Conservation (phyloP, 2,329 filamentous ascomycete genomes). For the Sclerotinia minor region DNA sequence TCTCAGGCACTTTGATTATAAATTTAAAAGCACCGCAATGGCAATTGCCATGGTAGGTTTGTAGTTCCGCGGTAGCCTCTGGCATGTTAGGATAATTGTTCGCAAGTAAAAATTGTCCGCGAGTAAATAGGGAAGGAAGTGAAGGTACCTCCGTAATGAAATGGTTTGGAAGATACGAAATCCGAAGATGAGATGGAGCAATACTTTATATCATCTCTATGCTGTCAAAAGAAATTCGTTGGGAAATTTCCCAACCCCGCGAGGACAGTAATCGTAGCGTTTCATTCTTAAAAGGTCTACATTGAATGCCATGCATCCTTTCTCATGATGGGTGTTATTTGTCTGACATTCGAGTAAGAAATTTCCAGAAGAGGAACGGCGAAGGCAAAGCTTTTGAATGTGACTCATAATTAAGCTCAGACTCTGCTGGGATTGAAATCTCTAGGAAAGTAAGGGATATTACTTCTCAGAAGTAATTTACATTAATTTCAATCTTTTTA, state of each 20-base stretch:
- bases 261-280: too few relatives aligned
- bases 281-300: not conserved
- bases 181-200: not conserved
- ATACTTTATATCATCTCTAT: not conserved
- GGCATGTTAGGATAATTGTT: not conserved
- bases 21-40: constrained; percentile 58
- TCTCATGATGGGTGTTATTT: not conserved
- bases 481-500: too few relatives aligned
- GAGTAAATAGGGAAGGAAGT: too few relatives aligned
- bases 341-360: not conserved
- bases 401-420: not conserved
- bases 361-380: not conserved
- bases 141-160: not conserved
- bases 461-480: too few relatives aligned
- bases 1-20: constrained; percentile 54
- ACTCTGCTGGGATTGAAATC: too few relatives aligned
- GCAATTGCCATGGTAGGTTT: constrained; percentile 55
- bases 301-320: not conserved
- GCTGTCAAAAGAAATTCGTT: not conserved
- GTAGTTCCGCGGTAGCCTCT: constrained; percentile 23
- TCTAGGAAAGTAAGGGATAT: too few relatives aligned
- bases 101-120: not conserved
- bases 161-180: not conserved
- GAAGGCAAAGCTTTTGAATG: not conserved
- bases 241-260: not conserved